Conservation (phyloP, 768 basidiomycete genomes). For the Russula abietina region DNA sequence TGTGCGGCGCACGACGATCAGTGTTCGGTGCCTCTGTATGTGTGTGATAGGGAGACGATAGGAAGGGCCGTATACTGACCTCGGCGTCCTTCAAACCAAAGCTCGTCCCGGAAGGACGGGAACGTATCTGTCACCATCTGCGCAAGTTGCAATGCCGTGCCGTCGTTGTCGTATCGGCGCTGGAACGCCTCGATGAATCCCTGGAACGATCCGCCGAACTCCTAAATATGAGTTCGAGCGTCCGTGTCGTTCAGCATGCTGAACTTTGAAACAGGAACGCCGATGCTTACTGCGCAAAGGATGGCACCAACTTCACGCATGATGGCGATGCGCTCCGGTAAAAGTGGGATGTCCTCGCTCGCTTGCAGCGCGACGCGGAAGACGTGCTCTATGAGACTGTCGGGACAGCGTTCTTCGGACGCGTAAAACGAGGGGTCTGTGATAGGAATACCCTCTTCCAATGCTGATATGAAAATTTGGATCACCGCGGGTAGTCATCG, state of each 20-base stretch:
- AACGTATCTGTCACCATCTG: conserved; percentile 26
- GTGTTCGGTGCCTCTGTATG: neutral
- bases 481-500: neutral
- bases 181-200: conserved; percentile 24
- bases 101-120: conserved; percentile 26
- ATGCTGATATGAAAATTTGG: conserved; percentile 41
- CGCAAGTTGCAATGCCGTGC: conserved; percentile 23
- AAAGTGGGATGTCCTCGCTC: conserved; percentile 60
- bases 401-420: conserved; percentile 62
- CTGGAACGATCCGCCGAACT: conserved; percentile 22
- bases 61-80: conserved; percentile 36
- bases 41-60: neutral
- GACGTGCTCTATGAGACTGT: conserved; percentile 58
- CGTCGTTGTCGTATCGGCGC: conserved; percentile 11
- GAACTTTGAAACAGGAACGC: neutral
- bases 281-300: conserved; percentile 53
- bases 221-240: neutral
- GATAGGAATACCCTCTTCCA: conserved; percentile 71
- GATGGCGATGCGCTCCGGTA: conserved; percentile 63
- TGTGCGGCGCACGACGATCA: neutral
- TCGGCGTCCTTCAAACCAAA: conserved; percentile 34
- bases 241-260: neutral
- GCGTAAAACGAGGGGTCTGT: conserved; percentile 77
- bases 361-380: conserved; percentile 58
- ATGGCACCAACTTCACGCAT: conserved; percentile 75